phyloP scores from a whole-genome alignment of 768 basidiomycete genomes.

The Chalciporus chontae region DNA sequence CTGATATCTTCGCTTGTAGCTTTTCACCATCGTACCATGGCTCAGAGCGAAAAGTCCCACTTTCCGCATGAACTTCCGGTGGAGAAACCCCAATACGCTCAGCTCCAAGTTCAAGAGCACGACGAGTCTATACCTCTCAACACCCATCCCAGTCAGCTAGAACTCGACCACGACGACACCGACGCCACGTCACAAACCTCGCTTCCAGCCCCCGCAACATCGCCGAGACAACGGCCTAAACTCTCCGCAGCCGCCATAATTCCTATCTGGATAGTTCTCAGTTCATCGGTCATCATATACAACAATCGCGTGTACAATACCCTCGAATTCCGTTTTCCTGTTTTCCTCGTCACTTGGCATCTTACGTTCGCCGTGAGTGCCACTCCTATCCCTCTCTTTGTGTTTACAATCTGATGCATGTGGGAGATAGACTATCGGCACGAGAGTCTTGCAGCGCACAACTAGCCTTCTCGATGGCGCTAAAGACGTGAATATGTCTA shows the following conservation, averaged over 20 bases:
- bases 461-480: slow-evolving; percentile 76
- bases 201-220: slow-evolving; percentile 58
- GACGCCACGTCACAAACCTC: slow-evolving; percentile 14
- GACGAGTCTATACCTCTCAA: slow-evolving; percentile 5
- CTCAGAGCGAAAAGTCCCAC: slow-evolving; percentile 22
- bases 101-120: slow-evolving; percentile 20
- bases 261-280: slow-evolving; percentile 90
- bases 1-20: background rate
- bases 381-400: background rate
- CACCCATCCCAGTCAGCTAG: background rate
- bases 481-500: slow-evolving; percentile 76
- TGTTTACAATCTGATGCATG: background rate
- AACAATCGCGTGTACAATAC: slow-evolving; percentile 89
- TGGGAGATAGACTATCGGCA: slow-evolving; percentile 63
- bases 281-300: slow-evolving; percentile 91
- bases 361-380: slow-evolving; percentile 58
- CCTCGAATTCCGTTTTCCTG: slow-evolving; percentile 82
- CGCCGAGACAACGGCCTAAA: slow-evolving; percentile 44
- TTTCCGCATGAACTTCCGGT: background rate
- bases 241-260: slow-evolving; percentile 71
- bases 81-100: slow-evolving; percentile 21
- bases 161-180: slow-evolving; percentile 5
- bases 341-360: slow-evolving; percentile 91
- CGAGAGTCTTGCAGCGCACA: slow-evolving; percentile 78
- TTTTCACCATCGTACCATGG: background rate